phyloP scores from a whole-genome alignment of 768 basidiomycete species.

The Psilocybe subaeruginosa region DNA sequence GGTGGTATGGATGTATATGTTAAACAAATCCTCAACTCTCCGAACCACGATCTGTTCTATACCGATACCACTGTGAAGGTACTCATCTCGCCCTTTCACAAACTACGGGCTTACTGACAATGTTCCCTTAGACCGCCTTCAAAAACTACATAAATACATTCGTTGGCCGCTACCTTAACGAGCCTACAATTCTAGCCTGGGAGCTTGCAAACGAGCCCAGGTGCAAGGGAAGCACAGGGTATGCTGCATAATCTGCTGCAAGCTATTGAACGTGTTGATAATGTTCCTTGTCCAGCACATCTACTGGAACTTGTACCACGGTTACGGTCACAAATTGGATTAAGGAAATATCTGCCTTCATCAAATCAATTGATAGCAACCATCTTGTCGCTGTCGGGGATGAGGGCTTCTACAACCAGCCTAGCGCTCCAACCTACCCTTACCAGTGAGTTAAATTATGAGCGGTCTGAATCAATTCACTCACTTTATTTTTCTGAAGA shows the following conservation, averaged over 20 bases:
- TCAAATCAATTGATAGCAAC: slow-evolving; percentile 65
- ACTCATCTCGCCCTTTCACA: slow-evolving; percentile 12
- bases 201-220: slow-evolving; percentile 49
- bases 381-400: slow-evolving; percentile 68
- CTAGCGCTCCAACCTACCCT: slow-evolving; percentile 48
- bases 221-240: slow-evolving; percentile 46
- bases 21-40: slow-evolving; percentile 45
- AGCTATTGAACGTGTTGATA: neutral
- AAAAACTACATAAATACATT: slow-evolving; percentile 55
- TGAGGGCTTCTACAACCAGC: slow-evolving; percentile 65
- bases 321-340: slow-evolving; percentile 59
- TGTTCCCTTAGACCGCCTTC: slow-evolving; percentile 38
- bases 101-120: neutral
- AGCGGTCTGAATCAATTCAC: neutral
- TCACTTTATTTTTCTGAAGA: neutral
- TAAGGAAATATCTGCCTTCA: slow-evolving; percentile 56
- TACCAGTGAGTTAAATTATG: slow-evolving; percentile 49
- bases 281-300: slow-evolving; percentile 23
- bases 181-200: slow-evolving; percentile 58
- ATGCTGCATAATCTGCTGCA: neutral
- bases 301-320: slow-evolving; percentile 50
- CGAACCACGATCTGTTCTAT: slow-evolving; percentile 58
- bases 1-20: slow-evolving; percentile 75
- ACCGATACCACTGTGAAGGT: slow-evolving; percentile 54
- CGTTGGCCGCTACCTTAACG: slow-evolving; percentile 53